Conservation (phyloP, 805 yeast species). For the Pichia eremophila region DNA sequence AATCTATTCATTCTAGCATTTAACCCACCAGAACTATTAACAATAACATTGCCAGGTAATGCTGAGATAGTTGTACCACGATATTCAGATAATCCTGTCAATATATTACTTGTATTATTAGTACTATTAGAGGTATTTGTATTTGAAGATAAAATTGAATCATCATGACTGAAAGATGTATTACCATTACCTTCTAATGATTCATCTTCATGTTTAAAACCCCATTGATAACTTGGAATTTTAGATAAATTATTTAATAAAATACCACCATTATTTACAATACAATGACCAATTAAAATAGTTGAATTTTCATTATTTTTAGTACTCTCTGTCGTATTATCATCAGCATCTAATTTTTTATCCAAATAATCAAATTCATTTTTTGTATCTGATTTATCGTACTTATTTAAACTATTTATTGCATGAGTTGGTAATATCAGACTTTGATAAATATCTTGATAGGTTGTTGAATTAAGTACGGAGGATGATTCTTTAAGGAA, state of each 20-base stretch:
- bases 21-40: conserved; percentile 18
- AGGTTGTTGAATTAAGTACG: conserved; percentile 13
- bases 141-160: neutral
- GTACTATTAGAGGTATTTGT: neutral
- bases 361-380: neutral
- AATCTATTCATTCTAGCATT: conserved; percentile 22
- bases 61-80: conserved; percentile 16
- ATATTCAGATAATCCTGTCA: conserved; percentile 16
- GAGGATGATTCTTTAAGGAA: conserved; percentile 12
- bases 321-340: neutral
- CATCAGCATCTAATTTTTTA: neutral
- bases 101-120: conserved; percentile 14
- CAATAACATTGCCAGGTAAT: conserved; percentile 17
- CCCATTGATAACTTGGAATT: conserved; percentile 27
- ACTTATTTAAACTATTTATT: neutral
- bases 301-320: neutral
- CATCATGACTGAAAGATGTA: no score
- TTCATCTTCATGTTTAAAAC: conserved; percentile 24
- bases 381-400: neutral
- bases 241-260: conserved; percentile 24
- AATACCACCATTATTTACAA: conserved; percentile 25
- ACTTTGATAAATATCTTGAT: conserved; percentile 16
- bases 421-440: conserved; percentile 17
- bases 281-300: conserved; percentile 27
- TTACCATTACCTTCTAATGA: neutral